phyloP scores from a whole-genome alignment of 768 basidiomycete species.

The Pholiota conissans region DNA sequence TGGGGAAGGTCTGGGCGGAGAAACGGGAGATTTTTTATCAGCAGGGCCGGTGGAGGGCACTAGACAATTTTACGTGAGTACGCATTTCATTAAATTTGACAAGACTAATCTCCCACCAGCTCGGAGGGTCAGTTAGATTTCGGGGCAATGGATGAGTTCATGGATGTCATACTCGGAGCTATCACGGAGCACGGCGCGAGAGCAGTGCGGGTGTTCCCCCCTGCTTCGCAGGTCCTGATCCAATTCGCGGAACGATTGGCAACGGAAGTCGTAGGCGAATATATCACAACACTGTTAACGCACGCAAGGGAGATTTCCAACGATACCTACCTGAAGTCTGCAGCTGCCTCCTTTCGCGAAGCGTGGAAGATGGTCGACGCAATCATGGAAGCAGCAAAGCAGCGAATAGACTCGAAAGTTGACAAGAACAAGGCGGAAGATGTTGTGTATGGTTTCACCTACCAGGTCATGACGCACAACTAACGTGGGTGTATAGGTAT shows the following conservation, averaged over 20 bases:
- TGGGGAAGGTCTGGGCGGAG: conserved; percentile 94
- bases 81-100: conserved; percentile 1
- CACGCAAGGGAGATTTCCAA: conserved; percentile 76
- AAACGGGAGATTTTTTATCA: conserved; percentile 95
- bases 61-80: conserved; percentile 79
- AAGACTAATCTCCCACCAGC: conserved; percentile 29
- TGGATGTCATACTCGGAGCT: conserved; percentile 62
- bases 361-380: conserved; percentile 84
- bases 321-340: conserved; percentile 75
- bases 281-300: conserved; percentile 74
- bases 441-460: conserved; percentile 60
- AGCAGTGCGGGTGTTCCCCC: conserved; percentile 87
- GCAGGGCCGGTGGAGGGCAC: conserved; percentile 72
- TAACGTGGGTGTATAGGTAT: conserved; percentile 49
- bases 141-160: conserved; percentile 92
- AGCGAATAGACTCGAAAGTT: conserved; percentile 40
- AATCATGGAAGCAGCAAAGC: conserved; percentile 56
- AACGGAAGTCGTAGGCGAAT: conserved; percentile 88
- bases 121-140: conserved; percentile 72
- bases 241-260: conserved; percentile 85
- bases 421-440: conserved; percentile 68
- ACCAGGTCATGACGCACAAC: not conserved
- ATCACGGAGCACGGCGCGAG: conserved; percentile 75
- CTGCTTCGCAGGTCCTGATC: conserved; percentile 71
- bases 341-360: conserved; percentile 88